These are phyloP conservation scores for Podaxis sp. DNA, from an alignment of 768 basidiomycete species.

Conservation along the genomic window DNA sequence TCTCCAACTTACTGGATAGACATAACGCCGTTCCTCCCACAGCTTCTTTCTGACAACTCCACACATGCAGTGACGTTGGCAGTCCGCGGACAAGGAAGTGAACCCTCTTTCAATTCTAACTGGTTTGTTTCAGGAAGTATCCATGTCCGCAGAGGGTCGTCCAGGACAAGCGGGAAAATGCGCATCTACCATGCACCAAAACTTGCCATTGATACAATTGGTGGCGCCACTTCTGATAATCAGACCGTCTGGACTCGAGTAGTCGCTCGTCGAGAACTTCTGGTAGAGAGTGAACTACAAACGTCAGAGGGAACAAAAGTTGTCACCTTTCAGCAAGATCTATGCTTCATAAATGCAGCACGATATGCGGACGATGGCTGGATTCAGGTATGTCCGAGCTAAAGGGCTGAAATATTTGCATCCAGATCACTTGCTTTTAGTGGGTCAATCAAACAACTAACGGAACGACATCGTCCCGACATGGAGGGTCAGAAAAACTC, in stretches of 20 bases:
- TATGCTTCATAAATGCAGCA: constrained; percentile 50
- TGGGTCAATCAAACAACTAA: constrained; percentile 48
- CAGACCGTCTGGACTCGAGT: constrained; percentile 52
- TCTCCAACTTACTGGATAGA: too few species aligned
- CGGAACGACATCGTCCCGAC: constrained; percentile 46
- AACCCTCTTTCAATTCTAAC: too few species aligned
- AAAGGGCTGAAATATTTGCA: not conserved
- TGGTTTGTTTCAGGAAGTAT: constrained; percentile 35
- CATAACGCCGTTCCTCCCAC: too few species aligned
- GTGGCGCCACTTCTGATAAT: constrained; percentile 34
- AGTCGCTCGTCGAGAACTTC: constrained; percentile 39
- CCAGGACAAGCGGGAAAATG: constrained; percentile 49
- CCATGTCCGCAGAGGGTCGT: constrained; percentile 46
- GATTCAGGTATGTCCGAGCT: constrained; percentile 24
- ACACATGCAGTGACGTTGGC: too few species aligned
- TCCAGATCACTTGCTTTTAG: constrained; percentile 24
- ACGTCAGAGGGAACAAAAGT: constrained; percentile 45
- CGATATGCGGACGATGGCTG: constrained; percentile 43
- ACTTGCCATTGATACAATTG: constrained; percentile 39
- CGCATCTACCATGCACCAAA: constrained; percentile 40
- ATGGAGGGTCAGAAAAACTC: constrained; percentile 42
- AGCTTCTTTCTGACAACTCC: too few species aligned
- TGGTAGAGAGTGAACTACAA: constrained; percentile 48
- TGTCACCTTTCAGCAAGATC: constrained; percentile 48
- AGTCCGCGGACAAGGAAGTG: too few species aligned